These are phyloP conservation scores for Globisporangium cylindrosporum DNA, from an alignment of 352 stramenopile species.

Conservation along the genomic window DNA sequence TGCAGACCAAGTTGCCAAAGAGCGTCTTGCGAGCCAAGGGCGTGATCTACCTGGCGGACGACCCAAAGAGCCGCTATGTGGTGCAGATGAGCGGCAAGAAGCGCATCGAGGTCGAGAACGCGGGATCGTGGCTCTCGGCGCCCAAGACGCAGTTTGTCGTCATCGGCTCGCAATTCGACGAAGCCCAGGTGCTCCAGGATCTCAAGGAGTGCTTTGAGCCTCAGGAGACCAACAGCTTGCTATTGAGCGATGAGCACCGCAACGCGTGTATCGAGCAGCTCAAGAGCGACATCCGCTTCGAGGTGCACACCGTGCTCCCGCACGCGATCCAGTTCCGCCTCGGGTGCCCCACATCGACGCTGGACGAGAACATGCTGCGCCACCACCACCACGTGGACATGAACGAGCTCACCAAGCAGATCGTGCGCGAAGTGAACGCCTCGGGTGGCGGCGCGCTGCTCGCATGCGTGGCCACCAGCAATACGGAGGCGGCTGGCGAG, in stretches of 20 bases:
- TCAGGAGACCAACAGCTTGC: neutral
- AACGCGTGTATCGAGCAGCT: constrained; percentile 28
- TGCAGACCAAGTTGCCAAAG: constrained; percentile 32
- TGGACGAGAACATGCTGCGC: constrained; percentile 62
- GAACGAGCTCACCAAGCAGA: constrained; percentile 55
- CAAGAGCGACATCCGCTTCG: constrained; percentile 46
- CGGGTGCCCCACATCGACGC: constrained; percentile 39
- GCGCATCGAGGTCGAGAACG: constrained; percentile 63
- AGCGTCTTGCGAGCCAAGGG: constrained; percentile 57
- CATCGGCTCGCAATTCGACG: constrained; percentile 48
- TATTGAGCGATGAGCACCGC: constrained; percentile 5
- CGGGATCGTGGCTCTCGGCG: constrained; percentile 47
- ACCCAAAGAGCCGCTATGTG: constrained; percentile 57
- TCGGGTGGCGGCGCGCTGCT: constrained; percentile 46
- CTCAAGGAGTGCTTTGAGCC: constrained; percentile 24
- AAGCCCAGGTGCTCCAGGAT: constrained; percentile 24
- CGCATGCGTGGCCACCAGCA: constrained; percentile 18
- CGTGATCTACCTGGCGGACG: constrained; percentile 60
- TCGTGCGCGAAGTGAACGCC: constrained; percentile 64
- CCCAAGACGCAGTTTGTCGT: constrained; percentile 76
- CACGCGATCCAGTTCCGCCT: constrained; percentile 47
- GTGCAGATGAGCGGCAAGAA: constrained; percentile 69
- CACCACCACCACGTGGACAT: constrained; percentile 76
- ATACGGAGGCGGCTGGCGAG: constrained; percentile 14
- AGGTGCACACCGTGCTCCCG: constrained; percentile 25